A percentile compares a stretch with the other conserved stretches of the same genome.
These are phyloP conservation scores for Xylariales sp. DNA, from an alignment of 2,329 filamentous ascomycete species.

Conservation along the genomic window DNA sequence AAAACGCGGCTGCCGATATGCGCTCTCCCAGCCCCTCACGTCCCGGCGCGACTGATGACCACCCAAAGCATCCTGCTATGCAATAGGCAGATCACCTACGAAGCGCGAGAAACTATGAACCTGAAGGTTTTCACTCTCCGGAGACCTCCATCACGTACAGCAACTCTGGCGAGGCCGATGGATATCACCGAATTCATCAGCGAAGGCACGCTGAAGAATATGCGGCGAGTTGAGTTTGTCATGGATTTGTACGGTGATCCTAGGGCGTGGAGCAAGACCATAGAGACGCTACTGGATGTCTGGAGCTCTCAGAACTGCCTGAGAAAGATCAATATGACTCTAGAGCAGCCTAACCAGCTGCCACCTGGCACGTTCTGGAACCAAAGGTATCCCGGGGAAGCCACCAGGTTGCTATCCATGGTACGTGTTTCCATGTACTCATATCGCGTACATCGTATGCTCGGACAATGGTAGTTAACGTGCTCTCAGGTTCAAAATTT, in stretches of 20 bases:
- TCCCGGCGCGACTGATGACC: conserved; percentile 1
- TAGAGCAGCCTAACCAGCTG: background rate
- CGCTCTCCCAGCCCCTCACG: background rate
- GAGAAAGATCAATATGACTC: conserved; percentile 5
- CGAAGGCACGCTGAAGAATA: conserved; percentile 9
- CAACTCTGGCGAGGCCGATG: conserved; percentile 9
- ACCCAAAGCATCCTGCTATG: conserved; percentile 27
- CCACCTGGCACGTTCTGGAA: background rate
- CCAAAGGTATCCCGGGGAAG: background rate
- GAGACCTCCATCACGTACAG: conserved; percentile 8
- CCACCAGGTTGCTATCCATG: background rate
- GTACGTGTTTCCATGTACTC: background rate
- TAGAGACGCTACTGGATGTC: conserved; percentile 13
- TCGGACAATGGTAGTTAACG: background rate
- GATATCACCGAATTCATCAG: conserved; percentile 14
- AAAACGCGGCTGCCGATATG: background rate
- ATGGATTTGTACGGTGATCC: conserved; percentile 8
- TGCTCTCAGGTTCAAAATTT: conserved; percentile 1
- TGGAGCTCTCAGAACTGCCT: conserved; percentile 11
- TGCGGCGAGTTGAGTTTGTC: conserved; percentile 12
- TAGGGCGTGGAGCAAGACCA: conserved; percentile 6
- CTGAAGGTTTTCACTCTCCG: conserved; percentile 21
- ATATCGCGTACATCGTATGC: background rate
- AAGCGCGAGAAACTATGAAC: conserved; percentile 21
- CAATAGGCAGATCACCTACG: conserved; percentile 25